Evolutionary conservation across 495 filamentous ascomycete species (phyloP).

Genomic region (Neurospora sp.): DNA sequence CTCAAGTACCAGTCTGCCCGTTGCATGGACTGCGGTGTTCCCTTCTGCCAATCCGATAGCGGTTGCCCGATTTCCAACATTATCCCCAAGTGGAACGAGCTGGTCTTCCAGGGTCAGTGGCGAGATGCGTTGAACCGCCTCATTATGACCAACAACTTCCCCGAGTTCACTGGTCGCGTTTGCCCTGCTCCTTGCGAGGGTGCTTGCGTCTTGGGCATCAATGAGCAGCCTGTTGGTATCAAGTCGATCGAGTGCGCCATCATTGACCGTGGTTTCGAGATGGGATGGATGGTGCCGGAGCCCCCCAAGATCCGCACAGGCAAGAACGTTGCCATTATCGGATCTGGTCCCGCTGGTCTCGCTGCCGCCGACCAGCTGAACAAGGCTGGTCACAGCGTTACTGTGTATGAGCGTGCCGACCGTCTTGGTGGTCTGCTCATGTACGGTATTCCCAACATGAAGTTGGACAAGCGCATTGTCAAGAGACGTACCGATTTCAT

Average conservation of each 20-base stretch:
- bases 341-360: slow-evolving; percentile 89
- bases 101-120: slow-evolving; percentile 89
- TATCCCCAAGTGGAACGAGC: slow-evolving; percentile 98
- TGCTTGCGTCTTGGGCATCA: slow-evolving; percentile 96
- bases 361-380: slow-evolving; percentile 93
- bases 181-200: slow-evolving; percentile 98
- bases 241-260: slow-evolving; percentile 99
- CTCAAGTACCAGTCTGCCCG: slow-evolving; percentile 97
- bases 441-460: slow-evolving; percentile 99
- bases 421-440: slow-evolving; percentile 91
- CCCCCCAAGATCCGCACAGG: slow-evolving; percentile 75
- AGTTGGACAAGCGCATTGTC: slow-evolving; percentile 97
- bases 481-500: slow-evolving; percentile 95
- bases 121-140: slow-evolving; percentile 89
- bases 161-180: slow-evolving; percentile 96
- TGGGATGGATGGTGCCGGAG: slow-evolving; percentile 94
- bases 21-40: slow-evolving; percentile 99
- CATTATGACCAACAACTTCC: slow-evolving; percentile 99
- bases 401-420: slow-evolving; percentile 93
- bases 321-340: slow-evolving; percentile 87
- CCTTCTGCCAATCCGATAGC: slow-evolving; percentile 96
- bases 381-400: slow-evolving; percentile 81
- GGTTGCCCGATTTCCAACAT: slow-evolving; percentile 99
- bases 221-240: slow-evolving; percentile 95
- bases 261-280: slow-evolving; percentile 97